Evolutionary conservation across 306 rosid genomes (phyloP).

Genomic region (Pachyrhizus erosus): DNA sequence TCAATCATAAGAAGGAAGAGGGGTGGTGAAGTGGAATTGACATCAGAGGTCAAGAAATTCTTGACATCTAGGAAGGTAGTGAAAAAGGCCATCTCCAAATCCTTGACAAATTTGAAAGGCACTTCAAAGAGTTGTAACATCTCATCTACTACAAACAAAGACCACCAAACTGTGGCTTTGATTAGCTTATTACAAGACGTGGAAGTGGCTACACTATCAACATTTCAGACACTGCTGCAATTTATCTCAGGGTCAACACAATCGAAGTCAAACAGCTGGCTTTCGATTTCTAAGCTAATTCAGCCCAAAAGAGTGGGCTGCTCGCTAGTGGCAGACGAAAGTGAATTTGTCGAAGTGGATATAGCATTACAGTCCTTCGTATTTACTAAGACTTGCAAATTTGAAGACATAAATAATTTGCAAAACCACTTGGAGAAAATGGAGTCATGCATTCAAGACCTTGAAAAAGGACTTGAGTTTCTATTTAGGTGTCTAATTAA

Average conservation of each 20-base stretch:
- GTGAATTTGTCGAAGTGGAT: conserved; percentile 35
- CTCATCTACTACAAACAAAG: conserved; percentile 14
- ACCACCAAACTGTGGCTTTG: background rate
- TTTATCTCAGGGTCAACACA: conserved; percentile 43
- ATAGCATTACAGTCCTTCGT: background rate
- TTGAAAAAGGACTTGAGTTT: conserved; percentile 48
- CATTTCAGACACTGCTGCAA: conserved; percentile 20
- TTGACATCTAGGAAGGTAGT: conserved; percentile 44
- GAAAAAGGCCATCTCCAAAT: conserved; percentile 37
- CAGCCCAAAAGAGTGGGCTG: conserved; percentile 20
- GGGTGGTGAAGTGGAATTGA: conserved; percentile 14
- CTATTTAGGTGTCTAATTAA: conserved; percentile 46
- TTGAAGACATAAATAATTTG: conserved; percentile 23
- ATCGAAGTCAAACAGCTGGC: conserved; percentile 22
- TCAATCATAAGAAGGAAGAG: conserved; percentile 44
- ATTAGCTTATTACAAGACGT: conserved; percentile 30
- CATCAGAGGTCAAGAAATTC: conserved; percentile 33
- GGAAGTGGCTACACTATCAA: conserved; percentile 32
- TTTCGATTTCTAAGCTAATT: conserved; percentile 37
- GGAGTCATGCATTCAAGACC: conserved; percentile 43
- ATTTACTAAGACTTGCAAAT: conserved; percentile 21
- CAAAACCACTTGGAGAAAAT: conserved; percentile 41
- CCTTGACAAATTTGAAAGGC: conserved; percentile 37
- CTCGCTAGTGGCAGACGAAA: conserved; percentile 26
- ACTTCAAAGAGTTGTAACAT: conserved; percentile 2